Evolutionary conservation across 768 basidiomycete species (phyloP), one percentile per base, ranked within the genome.

Genomic region (Pleurotus tuber-regium): DNA sequence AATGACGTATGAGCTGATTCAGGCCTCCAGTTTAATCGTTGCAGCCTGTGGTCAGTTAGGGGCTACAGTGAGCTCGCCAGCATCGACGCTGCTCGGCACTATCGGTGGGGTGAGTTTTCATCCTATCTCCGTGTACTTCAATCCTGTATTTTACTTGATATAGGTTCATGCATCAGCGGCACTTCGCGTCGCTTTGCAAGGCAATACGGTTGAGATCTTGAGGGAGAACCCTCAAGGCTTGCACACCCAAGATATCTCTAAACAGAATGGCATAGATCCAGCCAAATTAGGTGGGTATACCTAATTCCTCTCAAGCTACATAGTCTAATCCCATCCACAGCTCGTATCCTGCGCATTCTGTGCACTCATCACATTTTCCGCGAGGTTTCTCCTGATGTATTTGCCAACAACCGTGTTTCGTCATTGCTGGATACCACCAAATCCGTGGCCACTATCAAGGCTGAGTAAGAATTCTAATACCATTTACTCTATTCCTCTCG

Each of bases 341-440:
- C 61, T 8, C 70, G 69, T 3, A 42, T 67, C 43, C 62, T 74
- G 6, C 64, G 72, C 6, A 55, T 63, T 28, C 66, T 73, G n/a
- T 64, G 69, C 8, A 66, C 68, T 0, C 59, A 63, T 30, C 68
- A 72, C 52, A 59, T 73, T 52, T 73, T 73, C 60, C 30, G 24
- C 23, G 73, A 74, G 48, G 54, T 67, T 30, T 52, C 54, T 2
- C 66, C 68, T 4, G 57, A 70, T 51, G 63, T 67, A 2, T 74
- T 68, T 43, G 55, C 63, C 8, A 66, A 70, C 51, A 74, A 72
- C 55, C 64, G 66, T 16, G 54, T 66, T 12, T 71, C 71, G 3
- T 63, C 66, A 1, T 10, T 64, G 4, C 54, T 74, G 1, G 63
- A 61, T 36, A 71, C 65, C 25, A 54, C 49, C 8, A 70, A 64